A percentile compares a stretch with the other conserved stretches of the same genome.
Evolutionary conservation across 495 filamentous ascomycete species (phyloP).

Genomic region (Chaetomium cochliodes): DNA sequence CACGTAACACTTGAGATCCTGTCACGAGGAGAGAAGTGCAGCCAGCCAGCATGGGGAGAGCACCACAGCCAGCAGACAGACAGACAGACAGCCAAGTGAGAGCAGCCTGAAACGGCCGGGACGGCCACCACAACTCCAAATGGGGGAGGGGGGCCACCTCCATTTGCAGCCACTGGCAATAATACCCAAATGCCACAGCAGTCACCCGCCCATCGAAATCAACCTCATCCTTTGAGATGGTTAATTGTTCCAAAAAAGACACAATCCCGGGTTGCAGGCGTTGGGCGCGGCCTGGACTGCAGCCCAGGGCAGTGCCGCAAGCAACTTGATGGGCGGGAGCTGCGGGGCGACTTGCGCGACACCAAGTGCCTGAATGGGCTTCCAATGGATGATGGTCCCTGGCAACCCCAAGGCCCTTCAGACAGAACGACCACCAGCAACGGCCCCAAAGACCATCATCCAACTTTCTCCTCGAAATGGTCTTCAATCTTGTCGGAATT

Average conservation of each 20-base stretch:
- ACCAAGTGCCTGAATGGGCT: slow-evolving; percentile 4
- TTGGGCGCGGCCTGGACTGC: slow-evolving; percentile 11
- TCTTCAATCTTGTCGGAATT: not conserved
- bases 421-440: not conserved
- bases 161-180: slow-evolving; percentile 17
- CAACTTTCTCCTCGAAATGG: not conserved
- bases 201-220: slow-evolving; percentile 19
- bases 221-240: slow-evolving; percentile 23
- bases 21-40: slow-evolving; percentile 20
- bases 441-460: not conserved
- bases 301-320: slow-evolving; percentile 1
- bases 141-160: not conserved
- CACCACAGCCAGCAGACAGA: slow-evolving; percentile 13
- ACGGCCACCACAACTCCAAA: slow-evolving; percentile 3
- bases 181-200: slow-evolving; percentile 20
- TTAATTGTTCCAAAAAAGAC: slow-evolving; percentile 31
- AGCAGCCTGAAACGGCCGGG: slow-evolving; percentile 11
- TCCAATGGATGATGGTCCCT: slow-evolving; percentile 3
- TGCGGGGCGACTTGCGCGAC: slow-evolving; percentile 19
- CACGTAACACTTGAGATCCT: slow-evolving; percentile 34
- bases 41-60: slow-evolving; percentile 21
- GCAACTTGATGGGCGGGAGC: slow-evolving; percentile 13
- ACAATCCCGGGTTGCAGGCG: slow-evolving; percentile 23
- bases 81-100: slow-evolving; percentile 17
- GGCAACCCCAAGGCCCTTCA: not conserved